Evolutionary conservation across 306 rosid species (phyloP), one percentile per base, ranked within the genome.

Genomic region (Prunus persica): DNA sequence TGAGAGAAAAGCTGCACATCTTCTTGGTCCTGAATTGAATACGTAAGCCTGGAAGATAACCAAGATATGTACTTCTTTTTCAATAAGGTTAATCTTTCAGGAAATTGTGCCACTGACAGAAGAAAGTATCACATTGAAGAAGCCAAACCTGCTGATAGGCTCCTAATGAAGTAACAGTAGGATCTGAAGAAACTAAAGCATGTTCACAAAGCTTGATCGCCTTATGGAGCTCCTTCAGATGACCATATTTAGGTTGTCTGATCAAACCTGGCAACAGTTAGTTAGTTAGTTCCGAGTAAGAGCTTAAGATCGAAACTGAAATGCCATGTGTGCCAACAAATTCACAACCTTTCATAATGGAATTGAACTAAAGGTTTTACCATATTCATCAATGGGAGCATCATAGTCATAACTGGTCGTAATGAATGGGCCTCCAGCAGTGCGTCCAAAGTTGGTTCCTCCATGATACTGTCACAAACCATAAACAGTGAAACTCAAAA

Each of bases 371-470:
- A 65, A 52, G 62, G 71, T 85, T 92, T 84, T 67, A 94, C 98
- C 98, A 27, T 90, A 94, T 83, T 94, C 98, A 82, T 94, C 98
- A 74, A 94, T 82, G 72, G 98, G 98, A 58, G 98, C 97, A 83
- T 94, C 96, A 79, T 94, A 94, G 76, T 94, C 98, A 69, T 94
- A 94, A 76, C 96, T 94, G 67, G 98, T 87, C 65, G 98, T 90
- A 45, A 94, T 79, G 89, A 94, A 92, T 52, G 98, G 98, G 12
- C 98, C 98, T 52, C 98, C 98, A 78, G 98, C 95, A 41, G 96
- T 86, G 78, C 98, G 90, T 79, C 98, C 98, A 19, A 94, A 94
- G 82, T 94, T 94, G 65, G 98, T 94, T 86, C 98, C 98, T 85
- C 98, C 98, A 65, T 94, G 97, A 78, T 94, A 94, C 98, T 94